Percentiles rank a stretch among this genome's conserved stretches.
These are phyloP conservation scores for Venturiaceae sp. DNA, from an alignment of 2,329 filamentous ascomycete genomes.

Conservation along the genomic window DNA sequence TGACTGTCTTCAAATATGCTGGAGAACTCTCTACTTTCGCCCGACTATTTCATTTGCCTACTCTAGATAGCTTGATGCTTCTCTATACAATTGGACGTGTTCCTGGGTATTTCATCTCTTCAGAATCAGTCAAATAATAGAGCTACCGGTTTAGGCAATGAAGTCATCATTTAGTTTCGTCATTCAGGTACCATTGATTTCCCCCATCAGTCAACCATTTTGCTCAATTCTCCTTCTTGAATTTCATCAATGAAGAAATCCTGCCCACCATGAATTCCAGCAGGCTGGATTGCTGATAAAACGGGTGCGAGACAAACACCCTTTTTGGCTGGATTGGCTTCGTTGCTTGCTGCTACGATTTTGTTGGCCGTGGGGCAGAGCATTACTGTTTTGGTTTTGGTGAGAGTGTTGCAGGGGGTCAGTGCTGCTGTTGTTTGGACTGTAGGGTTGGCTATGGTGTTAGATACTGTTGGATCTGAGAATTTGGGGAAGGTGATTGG, in stretches of 20 bases:
- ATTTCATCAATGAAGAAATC: too few relatives aligned
- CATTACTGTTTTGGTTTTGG: constrained; percentile 38
- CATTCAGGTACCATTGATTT: not conserved
- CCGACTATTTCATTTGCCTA: too few relatives aligned
- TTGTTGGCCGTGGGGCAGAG: constrained; percentile 42
- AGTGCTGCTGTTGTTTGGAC: constrained; percentile 52
- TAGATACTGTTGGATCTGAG: constrained; percentile 47
- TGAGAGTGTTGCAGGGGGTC: constrained; percentile 47
- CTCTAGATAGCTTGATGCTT: too few relatives aligned
- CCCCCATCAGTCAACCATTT: constrained; percentile 34
- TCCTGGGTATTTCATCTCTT: too few relatives aligned
- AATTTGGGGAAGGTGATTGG: constrained; percentile 45
- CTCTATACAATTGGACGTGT: too few relatives aligned
- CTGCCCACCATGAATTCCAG: constrained; percentile 41
- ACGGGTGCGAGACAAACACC: constrained; percentile 44
- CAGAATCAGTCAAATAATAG: too few relatives aligned
- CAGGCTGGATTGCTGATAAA: constrained; percentile 46
- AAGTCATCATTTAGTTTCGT: not conserved
- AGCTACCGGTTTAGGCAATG: not conserved
- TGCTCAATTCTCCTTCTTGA: constrained; percentile 48
- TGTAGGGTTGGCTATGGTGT: constrained; percentile 46
- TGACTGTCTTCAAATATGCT: too few relatives aligned
- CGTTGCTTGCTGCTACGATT: constrained; percentile 44
- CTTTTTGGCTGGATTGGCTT: constrained; percentile 46
- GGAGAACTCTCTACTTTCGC: too few relatives aligned